Evolutionary conservation across 495 filamentous ascomycete species (phyloP).

Genomic region (Lasiosphaeriaceae sp.): DNA sequence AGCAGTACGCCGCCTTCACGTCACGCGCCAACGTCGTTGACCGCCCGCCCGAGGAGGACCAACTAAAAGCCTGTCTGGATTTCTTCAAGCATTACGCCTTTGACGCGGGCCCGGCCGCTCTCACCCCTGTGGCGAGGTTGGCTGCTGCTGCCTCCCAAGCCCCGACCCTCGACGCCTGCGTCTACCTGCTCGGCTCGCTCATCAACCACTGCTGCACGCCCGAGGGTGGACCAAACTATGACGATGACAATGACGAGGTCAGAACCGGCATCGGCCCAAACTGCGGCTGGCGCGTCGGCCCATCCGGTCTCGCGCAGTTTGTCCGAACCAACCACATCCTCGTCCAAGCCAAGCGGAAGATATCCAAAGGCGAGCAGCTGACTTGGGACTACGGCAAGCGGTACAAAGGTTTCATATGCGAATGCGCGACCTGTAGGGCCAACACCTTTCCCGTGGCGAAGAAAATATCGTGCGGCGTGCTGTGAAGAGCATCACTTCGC

Average conservation of each 20-base stretch:
- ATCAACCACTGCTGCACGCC: slow-evolving; percentile 33
- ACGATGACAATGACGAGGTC: too few relatives aligned
- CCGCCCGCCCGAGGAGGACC: background rate
- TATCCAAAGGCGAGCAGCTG: slow-evolving; percentile 25
- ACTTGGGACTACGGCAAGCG: slow-evolving; percentile 26
- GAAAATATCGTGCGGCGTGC: slow-evolving; percentile 6
- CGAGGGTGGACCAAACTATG: too few relatives aligned
- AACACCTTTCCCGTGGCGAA: background rate
- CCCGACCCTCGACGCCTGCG: slow-evolving; percentile 10
- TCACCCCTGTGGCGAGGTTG: background rate
- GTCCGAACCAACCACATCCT: slow-evolving; percentile 16
- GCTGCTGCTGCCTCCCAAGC: background rate
- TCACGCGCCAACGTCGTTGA: too few relatives aligned
- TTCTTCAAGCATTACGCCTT: slow-evolving; percentile 32
- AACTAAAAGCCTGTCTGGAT: slow-evolving; percentile 7
- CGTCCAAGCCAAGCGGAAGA: slow-evolving; percentile 24
- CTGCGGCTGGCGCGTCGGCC: slow-evolving; percentile 22
- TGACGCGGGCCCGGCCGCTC: background rate
- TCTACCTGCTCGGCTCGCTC: slow-evolving; percentile 30
- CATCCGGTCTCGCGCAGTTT: slow-evolving; percentile 16
- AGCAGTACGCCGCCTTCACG: slow-evolving; percentile 19
- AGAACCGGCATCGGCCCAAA: slow-evolving; percentile 26
- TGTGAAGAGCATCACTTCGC: slow-evolving; percentile 4
- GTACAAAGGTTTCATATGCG: slow-evolving; percentile 19
- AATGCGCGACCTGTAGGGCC: slow-evolving; percentile 23